Evolutionary conservation across 2,329 filamentous ascomycete genomes (phyloP).

Genomic region (Bipolaris sorokiniana): DNA sequence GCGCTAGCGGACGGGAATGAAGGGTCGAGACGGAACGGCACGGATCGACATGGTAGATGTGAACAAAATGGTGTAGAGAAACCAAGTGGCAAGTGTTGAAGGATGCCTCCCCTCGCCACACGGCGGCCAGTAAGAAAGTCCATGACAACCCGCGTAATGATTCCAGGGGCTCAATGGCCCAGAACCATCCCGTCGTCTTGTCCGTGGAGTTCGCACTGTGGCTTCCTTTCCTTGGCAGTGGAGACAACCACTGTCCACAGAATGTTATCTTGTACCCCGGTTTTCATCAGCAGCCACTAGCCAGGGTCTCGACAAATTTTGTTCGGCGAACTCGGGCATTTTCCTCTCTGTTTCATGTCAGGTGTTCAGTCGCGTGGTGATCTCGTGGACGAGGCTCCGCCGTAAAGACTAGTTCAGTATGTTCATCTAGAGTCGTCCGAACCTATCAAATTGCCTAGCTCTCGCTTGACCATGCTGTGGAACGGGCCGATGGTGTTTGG

Average conservation of each 20-base stretch:
- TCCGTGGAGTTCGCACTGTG: not conserved
- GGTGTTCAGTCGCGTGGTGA: not conserved
- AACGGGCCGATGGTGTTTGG: conserved; percentile 12
- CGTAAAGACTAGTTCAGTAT: not conserved
- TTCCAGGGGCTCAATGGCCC: not conserved
- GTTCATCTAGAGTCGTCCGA: not conserved
- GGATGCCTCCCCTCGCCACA: not conserved
- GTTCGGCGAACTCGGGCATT: not conserved
- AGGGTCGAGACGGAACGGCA: conserved; percentile 12
- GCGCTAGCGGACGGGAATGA: conserved; percentile 5
- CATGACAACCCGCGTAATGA: not conserved
- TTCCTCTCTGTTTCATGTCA: not conserved
- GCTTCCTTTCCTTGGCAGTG: not conserved
- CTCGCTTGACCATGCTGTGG: conserved; percentile 15
- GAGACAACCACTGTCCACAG: not conserved
- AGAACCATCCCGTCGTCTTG: not conserved
- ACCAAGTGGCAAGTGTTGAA: conserved; percentile 17
- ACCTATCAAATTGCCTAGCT: not conserved
- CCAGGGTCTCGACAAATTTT: not conserved
- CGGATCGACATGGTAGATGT: conserved; percentile 2
- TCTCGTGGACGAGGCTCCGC: not conserved
- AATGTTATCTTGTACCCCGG: not conserved
- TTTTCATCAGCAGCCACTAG: not conserved
- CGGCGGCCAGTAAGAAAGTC: not conserved
- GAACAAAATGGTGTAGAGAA: conserved; percentile 3